Evolutionary conservation across 208 protist genomes (phyloP).

Genomic region (Crithidia brevicula): DNA sequence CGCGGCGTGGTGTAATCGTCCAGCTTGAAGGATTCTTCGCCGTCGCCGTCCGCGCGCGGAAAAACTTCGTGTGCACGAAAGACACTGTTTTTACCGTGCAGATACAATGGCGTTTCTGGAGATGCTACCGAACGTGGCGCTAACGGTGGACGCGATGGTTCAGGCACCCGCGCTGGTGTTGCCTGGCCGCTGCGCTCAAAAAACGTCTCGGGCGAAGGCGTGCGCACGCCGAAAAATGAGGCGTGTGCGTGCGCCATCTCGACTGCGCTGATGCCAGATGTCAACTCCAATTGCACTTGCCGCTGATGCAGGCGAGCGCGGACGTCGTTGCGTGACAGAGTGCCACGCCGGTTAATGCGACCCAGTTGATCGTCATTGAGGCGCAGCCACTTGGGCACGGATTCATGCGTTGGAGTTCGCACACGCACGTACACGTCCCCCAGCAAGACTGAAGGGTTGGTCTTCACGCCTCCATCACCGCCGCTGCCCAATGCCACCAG

Average conservation of each 20-base stretch:
- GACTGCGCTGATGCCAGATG: neutral
- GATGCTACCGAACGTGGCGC: no score
- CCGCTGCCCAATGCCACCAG: slow-evolving; percentile 26
- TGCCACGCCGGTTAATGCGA: neutral
- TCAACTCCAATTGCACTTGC: neutral
- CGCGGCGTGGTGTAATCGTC: slow-evolving; percentile 8
- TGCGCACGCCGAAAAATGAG: neutral
- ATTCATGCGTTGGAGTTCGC: slow-evolving; percentile 34
- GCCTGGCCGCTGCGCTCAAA: neutral
- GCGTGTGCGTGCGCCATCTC: slow-evolving; percentile 5
- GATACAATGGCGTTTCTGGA: neutral
- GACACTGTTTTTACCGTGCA: neutral
- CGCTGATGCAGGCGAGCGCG: neutral
- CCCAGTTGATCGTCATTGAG: neutral
- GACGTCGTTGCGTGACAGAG: neutral
- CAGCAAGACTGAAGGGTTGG: slow-evolving; percentile 10
- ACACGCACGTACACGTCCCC: slow-evolving; percentile 38
- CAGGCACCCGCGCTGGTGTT: neutral
- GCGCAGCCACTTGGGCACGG: slow-evolving; percentile 36
- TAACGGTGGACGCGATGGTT: neutral
- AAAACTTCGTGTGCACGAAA: slow-evolving; percentile 12
- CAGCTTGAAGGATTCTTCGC: neutral
- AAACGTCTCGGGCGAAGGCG: neutral
- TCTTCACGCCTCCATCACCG: slow-evolving; percentile 17
- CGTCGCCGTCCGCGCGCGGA: neutral